Base-by-base conservation (phyloP, 805 yeast species). In the Ogataea thermomethanolica region DNA sequence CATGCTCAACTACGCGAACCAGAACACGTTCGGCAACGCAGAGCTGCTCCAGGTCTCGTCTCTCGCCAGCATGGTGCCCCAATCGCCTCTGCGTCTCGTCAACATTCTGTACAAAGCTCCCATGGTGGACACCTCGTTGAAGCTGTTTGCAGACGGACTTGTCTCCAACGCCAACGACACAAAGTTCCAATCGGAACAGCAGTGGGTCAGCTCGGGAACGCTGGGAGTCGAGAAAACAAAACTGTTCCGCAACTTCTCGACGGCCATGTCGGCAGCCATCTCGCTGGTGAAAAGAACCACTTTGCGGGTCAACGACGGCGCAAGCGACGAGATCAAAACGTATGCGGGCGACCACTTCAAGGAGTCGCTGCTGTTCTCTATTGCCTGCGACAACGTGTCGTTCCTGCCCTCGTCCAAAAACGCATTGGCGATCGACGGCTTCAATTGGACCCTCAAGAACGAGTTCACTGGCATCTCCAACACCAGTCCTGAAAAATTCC, bases 11-110 rank as follows among this genome's bases (percentile, higher is more conserved):
- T 67, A 65, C 45, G 48, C 61, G 2, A 66, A 71, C 46, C 63
- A 65, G 45, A 82, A 82, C 54, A 64, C 75, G 7, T 72, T 81
- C 48, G 88, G 85, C 4, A 82, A 81, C n/a, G 88, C 84, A 11
- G 90, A 83, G 55, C 64, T 65, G 6, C 51, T 84, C 11, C 65
- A 73, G 11, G 45, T 79, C 11, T 79, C 79, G 44, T 71, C 76
- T 47, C 56, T 44, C 43, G 61, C 69, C 44, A 69, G 72, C 50
- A 51, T 66, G 64, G 67, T 73, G 20, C 67, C 69, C 47, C 89
- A 78, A 36, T 59, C 71, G 30, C 73, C 63, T 55, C 64, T 66
- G 56, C 78, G 74, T 82, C 73, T 58, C 53, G 69, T 71, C 50
- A 84, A 74, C 63, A 67, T 73, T 5, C 50, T 49, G 47, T 66